A percentile compares a stretch with the other conserved stretches of the same genome.
These are phyloP conservation scores for Neocallimastix lanati DNA, from an alignment of 192 early-diverging fungal species.

Conservation along the genomic window DNA sequence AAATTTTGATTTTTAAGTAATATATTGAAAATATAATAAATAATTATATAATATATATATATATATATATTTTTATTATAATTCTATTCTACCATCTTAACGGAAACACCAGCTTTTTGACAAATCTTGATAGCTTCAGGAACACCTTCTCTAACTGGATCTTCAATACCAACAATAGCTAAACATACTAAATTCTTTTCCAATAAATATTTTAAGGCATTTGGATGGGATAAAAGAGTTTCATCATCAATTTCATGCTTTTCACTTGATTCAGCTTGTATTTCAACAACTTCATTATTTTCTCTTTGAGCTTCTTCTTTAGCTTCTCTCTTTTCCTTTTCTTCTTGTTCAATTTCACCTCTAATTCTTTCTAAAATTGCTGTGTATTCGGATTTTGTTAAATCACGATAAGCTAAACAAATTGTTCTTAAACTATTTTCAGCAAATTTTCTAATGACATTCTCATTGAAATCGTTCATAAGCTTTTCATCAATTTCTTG, in stretches of 20 bases:
- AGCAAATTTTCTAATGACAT: constrained; percentile 36
- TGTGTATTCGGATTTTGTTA: constrained; percentile 14
- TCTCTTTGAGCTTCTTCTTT: neutral
- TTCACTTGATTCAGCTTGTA: too few relatives aligned
- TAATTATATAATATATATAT: too few relatives aligned
- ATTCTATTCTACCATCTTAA: constrained; percentile 67
- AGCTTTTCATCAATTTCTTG: constrained; percentile 19
- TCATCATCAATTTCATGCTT: neutral
- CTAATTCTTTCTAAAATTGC: constrained; percentile 3
- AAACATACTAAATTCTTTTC: constrained; percentile 31
- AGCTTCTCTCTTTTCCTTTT: neutral
- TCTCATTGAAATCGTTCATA: constrained; percentile 17
- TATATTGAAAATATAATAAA: too few relatives aligned
- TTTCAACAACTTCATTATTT: too few relatives aligned
- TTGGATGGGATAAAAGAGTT: neutral
- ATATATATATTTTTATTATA: too few relatives aligned
- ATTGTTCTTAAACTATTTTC: constrained; percentile 56
- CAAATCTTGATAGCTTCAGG: constrained; percentile 55
- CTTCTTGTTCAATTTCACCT: neutral
- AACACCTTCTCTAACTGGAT: constrained; percentile 68
- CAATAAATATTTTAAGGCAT: neutral
- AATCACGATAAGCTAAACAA: constrained; percentile 43
- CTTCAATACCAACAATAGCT: constrained; percentile 70
- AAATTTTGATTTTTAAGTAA: too few relatives aligned
- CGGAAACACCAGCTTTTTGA: constrained; percentile 62